Percentiles rank a stretch among this genome's conserved stretches.
Conservation (phyloP, 345 rosid species). For the Salix udensis region DNA sequence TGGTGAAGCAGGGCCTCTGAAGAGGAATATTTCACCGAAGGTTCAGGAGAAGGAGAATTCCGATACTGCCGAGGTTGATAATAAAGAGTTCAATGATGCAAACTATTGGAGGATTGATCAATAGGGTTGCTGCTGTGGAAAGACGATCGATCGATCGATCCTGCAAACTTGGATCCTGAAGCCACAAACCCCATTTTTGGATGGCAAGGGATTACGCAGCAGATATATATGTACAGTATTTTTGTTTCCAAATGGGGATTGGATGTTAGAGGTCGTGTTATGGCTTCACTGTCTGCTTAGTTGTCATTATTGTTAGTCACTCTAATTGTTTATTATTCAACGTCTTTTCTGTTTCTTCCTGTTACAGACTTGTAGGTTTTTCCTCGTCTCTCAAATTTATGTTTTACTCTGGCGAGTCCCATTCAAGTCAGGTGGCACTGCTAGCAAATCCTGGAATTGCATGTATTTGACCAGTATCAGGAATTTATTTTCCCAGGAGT, state of each 20-base stretch:
- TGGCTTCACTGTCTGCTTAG: slow-evolving; percentile 29
- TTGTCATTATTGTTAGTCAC: slow-evolving; percentile 13
- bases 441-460: neutral
- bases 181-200: slow-evolving; percentile 18
- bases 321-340: slow-evolving; percentile 30
- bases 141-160: slow-evolving; percentile 26
- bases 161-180: slow-evolving; percentile 17
- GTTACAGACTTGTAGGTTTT: slow-evolving; percentile 10
- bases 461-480: neutral
- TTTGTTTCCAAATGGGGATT: slow-evolving; percentile 36
- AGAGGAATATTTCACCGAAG: slow-evolving; percentile 51
- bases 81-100: slow-evolving; percentile 80
- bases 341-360: slow-evolving; percentile 22
- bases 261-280: slow-evolving; percentile 31
- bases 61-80: slow-evolving; percentile 48
- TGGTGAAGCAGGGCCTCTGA: slow-evolving; percentile 89
- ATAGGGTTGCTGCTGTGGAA: slow-evolving; percentile 80
- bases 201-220: slow-evolving; percentile 19
- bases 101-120: slow-evolving; percentile 96
- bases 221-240: slow-evolving; percentile 45
- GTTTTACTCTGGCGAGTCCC: neutral
- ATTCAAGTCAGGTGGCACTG: neutral
- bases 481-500: neutral
- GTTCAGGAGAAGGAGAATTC: slow-evolving; percentile 48
- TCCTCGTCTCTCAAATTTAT: slow-evolving; percentile 14